Evolutionary conservation across 2,329 filamentous ascomycete genomes (phyloP), one percentile per base, ranked within the genome.

Genomic region (Pseudocercospora vitis): DNA sequence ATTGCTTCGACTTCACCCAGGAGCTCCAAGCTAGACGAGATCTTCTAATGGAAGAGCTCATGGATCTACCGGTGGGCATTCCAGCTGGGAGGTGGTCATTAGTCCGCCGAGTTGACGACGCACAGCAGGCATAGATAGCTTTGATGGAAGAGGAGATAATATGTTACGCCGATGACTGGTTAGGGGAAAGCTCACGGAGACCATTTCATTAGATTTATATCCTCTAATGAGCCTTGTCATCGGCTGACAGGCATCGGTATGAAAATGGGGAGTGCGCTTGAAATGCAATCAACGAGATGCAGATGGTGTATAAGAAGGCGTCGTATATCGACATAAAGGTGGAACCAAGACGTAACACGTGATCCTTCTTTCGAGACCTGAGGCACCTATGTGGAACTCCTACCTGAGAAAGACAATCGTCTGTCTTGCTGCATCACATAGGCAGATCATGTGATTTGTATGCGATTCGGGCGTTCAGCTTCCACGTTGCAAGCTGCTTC

Each of bases 1-100:
- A 52, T 29, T 33, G 33, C n/a, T 8, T 44, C 4, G 49, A 46
- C 6, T 56, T 49, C 16, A 50, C 45, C 4, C 28, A 16, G 21
- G 49, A 56, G 45, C 49, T 56, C 9, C 42, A 56, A 33, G 45
- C 45, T 2, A 56, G 49, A 12, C 32, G 49, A 21, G 44, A 49
- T 40, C 37, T 56, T 14, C 46, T 40, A 29, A 56, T 56, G 44
- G n/a, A 46, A 24, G 49, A 56, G 35, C 29, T 52, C 11, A 23
- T 23, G 11, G 49, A 44, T n/a, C 29, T 56, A 4, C 44, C 44
- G 11, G 44, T 56, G 35, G 53, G 49, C 11, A 24, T 50, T 11
- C 53, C 45, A 18, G 53, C 49, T 45, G 53, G 53, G 11, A 35
- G 44, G 11, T 52, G 53, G 45, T 52, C 35, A 33, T 52, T 56